phyloP scores from a whole-genome alignment of 352 stramenopile species.

The Globisporangium canariense region DNA sequence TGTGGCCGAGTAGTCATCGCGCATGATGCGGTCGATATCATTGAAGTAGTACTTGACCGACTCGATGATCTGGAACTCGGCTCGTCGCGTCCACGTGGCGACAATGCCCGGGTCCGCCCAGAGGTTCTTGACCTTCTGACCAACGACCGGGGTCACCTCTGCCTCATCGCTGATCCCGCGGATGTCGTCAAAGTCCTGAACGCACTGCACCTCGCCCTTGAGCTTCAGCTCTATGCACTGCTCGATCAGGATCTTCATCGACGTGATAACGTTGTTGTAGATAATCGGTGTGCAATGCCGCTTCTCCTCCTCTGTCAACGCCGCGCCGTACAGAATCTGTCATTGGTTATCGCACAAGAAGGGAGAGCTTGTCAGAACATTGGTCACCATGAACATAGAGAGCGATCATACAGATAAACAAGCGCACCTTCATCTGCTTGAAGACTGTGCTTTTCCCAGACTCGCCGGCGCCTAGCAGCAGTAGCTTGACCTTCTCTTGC shows the following conservation, averaged over 20 bases:
- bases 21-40: conserved; percentile 93
- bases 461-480: conserved; percentile 93
- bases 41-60: conserved; percentile 97
- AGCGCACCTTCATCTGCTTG: conserved; percentile 88
- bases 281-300: conserved; percentile 85
- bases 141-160: conserved; percentile 88
- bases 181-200: conserved; percentile 81
- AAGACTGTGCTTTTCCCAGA: conserved; percentile 95
- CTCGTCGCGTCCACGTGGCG: conserved; percentile 87
- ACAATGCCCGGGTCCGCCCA: conserved; percentile 91
- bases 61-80: conserved; percentile 96
- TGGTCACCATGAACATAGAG: background rate
- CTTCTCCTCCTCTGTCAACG: conserved; percentile 86
- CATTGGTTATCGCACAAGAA: conserved; percentile 12
- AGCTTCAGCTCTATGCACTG: conserved; percentile 82
- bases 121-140: conserved; percentile 92
- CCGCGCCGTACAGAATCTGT: conserved; percentile 83
- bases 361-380: background rate
- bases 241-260: conserved; percentile 90
- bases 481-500: conserved; percentile 94
- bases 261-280: conserved; percentile 90
- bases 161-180: conserved; percentile 76
- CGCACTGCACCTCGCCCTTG: conserved; percentile 68
- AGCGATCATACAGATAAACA: background rate
- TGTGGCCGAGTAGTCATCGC: conserved; percentile 89